Percentiles rank a stretch among this genome's conserved stretches.
Evolutionary conservation across 306 rosid genomes (phyloP).

Genomic region (Vicia sativa): DNA sequence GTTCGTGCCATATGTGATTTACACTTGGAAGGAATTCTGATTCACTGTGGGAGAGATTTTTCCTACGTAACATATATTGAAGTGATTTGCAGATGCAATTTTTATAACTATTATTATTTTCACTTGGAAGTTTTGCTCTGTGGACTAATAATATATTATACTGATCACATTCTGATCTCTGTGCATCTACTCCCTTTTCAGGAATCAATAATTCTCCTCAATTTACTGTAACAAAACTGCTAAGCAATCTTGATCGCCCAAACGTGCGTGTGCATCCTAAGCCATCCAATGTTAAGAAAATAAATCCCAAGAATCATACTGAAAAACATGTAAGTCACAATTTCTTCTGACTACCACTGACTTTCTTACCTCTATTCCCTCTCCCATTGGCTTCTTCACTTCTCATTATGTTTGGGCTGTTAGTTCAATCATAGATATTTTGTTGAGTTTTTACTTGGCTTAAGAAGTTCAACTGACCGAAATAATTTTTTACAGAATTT

Average conservation of each 20-base stretch:
- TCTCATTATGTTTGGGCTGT: slow-evolving; percentile 26
- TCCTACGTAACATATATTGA: slow-evolving; percentile 18
- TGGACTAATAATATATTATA: slow-evolving; percentile 28
- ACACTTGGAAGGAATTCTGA: slow-evolving; percentile 1
- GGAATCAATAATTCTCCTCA: slow-evolving; percentile 47
- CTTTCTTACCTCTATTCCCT: no score
- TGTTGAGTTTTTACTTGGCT: slow-evolving; percentile 26
- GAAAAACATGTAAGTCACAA: slow-evolving; percentile 54
- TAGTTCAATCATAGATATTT: background rate
- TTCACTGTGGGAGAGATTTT: background rate
- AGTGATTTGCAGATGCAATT: slow-evolving; percentile 30
- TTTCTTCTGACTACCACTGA: background rate
- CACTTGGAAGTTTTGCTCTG: slow-evolving; percentile 8
- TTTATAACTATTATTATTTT: background rate
- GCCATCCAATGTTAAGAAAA: slow-evolving; percentile 47
- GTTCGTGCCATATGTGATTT: background rate
- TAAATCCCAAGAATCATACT: slow-evolving; percentile 36
- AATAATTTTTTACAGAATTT: slow-evolving; percentile 48
- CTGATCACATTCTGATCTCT: slow-evolving; percentile 23
- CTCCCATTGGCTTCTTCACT: background rate
- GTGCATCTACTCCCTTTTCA: slow-evolving; percentile 42
- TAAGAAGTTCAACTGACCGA: slow-evolving; percentile 31
- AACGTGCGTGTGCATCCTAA: slow-evolving; percentile 44
- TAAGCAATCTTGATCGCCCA: slow-evolving; percentile 41
- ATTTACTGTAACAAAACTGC: slow-evolving; percentile 40